Conservation (phyloP, 805 yeast species). For the Candida michaelii region DNA sequence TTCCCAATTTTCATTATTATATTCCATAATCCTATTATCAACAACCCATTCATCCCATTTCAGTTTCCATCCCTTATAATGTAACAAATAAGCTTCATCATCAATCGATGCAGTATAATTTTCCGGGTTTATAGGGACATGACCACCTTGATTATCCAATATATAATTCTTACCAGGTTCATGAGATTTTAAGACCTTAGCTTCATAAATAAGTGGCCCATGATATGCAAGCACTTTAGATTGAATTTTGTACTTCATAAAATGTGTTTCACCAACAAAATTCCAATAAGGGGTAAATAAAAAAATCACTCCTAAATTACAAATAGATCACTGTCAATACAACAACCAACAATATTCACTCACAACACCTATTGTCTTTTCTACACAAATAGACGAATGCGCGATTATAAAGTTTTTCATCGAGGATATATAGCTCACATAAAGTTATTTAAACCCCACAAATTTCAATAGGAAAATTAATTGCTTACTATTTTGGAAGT, state of each 20-base stretch:
- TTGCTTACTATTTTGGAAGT: background rate
- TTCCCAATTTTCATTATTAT: conserved; percentile 64
- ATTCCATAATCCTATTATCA: conserved; percentile 62
- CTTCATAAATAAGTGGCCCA: conserved; percentile 88
- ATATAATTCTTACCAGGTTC: conserved; percentile 49
- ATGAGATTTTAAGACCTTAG: conserved; percentile 68
- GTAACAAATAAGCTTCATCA: conserved; percentile 61
- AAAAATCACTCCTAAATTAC: too few relatives aligned
- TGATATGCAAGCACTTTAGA: conserved; percentile 67
- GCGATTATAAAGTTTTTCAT: conserved; percentile 5
- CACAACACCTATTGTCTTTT: background rate
- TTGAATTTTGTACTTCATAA: conserved; percentile 18
- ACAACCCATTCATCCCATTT: conserved; percentile 98
- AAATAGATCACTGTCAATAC: too few relatives aligned
- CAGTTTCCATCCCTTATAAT: conserved; percentile 93
- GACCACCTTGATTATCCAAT: conserved; percentile 40
- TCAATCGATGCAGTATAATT: conserved; percentile 21
- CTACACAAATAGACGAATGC: conserved; percentile 4
- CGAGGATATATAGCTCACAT: conserved; percentile 2
- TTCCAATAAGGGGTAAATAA: too few relatives aligned
- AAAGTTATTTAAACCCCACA: background rate
- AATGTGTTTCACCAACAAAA: background rate
- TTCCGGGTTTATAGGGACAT: conserved; percentile 29
- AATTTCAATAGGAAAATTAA: background rate
- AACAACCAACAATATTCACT: too few relatives aligned